Evolutionary conservation across 192 early-diverging fungal species (phyloP).

Genomic region (Cetraspora pellucida): DNA sequence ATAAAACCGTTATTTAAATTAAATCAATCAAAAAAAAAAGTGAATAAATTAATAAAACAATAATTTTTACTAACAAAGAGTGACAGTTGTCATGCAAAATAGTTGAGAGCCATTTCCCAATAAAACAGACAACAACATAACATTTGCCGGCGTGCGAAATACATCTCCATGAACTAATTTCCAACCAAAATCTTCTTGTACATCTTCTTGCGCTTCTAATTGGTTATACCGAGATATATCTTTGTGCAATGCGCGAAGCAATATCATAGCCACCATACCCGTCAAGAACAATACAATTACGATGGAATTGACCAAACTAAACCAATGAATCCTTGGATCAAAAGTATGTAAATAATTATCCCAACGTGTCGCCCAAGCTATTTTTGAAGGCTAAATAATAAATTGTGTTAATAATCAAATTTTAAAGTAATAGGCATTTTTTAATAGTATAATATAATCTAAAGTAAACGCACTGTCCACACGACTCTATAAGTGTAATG

Average conservation of each 20-base stretch:
- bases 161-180: conserved; percentile 97
- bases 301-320: conserved; percentile 90
- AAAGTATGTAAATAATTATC: conserved; percentile 82
- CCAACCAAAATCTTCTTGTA: conserved; percentile 97
- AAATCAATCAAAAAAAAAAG: background rate
- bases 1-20: background rate
- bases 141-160: conserved; percentile 84
- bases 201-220: conserved; percentile 65
- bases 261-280: conserved; percentile 88
- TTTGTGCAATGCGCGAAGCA: conserved; percentile 85
- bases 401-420: background rate
- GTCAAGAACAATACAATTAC: conserved; percentile 91
- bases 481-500: conserved; percentile 66
- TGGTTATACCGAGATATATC: conserved; percentile 93
- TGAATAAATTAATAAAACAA: too few relatives aligned
- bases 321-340: conserved; percentile 95
- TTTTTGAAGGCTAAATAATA: conserved; percentile 52
- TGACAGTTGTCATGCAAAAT: conserved; percentile 71
- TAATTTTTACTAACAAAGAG: conserved; percentile 47
- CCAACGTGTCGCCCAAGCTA: conserved; percentile 84
- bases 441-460: background rate
- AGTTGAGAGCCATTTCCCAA: conserved; percentile 85
- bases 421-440: too few relatives aligned
- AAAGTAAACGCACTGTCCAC: conserved; percentile 53
- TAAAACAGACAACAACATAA: conserved; percentile 76